Percentiles rank a stretch among this genome's conserved stretches.
Conservation (phyloP, 1,284 basidiomycete species). For the Moesziomyces parantarcticus region DNA sequence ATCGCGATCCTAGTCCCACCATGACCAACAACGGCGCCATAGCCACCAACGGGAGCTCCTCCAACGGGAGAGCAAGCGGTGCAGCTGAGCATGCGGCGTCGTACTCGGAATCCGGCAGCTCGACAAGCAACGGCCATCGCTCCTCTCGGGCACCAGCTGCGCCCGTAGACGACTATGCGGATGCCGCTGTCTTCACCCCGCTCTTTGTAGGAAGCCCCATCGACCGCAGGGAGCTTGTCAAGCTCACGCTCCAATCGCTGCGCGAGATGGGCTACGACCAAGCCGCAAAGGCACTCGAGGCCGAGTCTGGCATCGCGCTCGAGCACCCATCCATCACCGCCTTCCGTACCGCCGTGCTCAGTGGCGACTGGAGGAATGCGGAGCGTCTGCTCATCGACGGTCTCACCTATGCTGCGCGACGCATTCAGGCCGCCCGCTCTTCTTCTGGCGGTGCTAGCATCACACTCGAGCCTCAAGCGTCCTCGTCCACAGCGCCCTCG, state of each 20-base stretch:
- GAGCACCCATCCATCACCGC: conserved; percentile 82
- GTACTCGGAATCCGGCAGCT: conserved; percentile 19
- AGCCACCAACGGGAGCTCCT: conserved; percentile 23
- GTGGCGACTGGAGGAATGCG: conserved; percentile 85
- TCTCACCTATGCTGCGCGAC: conserved; percentile 48
- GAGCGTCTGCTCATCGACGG: conserved; percentile 75
- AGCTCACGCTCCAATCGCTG: conserved; percentile 88
- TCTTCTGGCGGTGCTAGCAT: background rate
- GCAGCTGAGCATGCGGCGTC: background rate
- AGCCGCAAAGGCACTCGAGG: conserved; percentile 85
- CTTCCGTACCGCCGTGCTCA: conserved; percentile 83
- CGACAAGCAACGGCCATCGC: conserved; percentile 28
- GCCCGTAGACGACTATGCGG: conserved; percentile 23
- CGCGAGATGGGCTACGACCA: conserved; percentile 94
- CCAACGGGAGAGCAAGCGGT: conserved; percentile 14
- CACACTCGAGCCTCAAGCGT: conserved; percentile 10
- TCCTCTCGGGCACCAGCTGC: conserved; percentile 9
- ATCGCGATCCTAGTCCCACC: background rate
- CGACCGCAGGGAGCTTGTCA: conserved; percentile 87
- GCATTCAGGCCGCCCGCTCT: conserved; percentile 30
- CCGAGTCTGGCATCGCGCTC: conserved; percentile 89
- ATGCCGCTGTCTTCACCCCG: conserved; percentile 19
- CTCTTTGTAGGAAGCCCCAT: conserved; percentile 43
- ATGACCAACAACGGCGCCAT: conserved; percentile 23
- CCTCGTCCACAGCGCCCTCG: conserved; percentile 22